Evolutionary conservation across 495 filamentous ascomycete species (phyloP).

Genomic region (Penicillium desertorum): DNA sequence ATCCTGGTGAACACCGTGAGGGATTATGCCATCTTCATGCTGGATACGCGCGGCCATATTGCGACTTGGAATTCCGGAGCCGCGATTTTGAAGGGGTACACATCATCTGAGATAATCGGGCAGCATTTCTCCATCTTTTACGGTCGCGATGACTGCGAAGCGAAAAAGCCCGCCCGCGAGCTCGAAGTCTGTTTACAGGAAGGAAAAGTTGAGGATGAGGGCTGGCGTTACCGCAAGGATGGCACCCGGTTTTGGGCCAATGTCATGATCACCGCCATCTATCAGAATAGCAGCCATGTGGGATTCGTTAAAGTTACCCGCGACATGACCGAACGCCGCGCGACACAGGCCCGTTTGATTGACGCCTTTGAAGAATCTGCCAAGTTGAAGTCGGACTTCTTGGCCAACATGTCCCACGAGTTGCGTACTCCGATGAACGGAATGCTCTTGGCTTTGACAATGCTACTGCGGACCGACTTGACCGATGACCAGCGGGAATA

Average conservation of each 20-base stretch:
- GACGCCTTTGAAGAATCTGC: slow-evolving; percentile 64
- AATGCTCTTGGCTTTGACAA: slow-evolving; percentile 72
- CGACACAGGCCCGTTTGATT: slow-evolving; percentile 56
- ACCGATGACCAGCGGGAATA: slow-evolving; percentile 69
- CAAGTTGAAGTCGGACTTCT: slow-evolving; percentile 64
- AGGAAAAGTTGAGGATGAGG: slow-evolving; percentile 62
- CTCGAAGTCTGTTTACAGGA: slow-evolving; percentile 58
- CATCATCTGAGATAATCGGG: slow-evolving; percentile 56
- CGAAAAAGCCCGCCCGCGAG: slow-evolving; percentile 55
- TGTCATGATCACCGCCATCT: slow-evolving; percentile 63
- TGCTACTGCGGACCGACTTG: slow-evolving; percentile 66
- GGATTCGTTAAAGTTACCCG: slow-evolving; percentile 67
- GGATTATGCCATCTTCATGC: slow-evolving; percentile 68
- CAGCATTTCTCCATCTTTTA: slow-evolving; percentile 66
- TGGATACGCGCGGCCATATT: slow-evolving; percentile 58
- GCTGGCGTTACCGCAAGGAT: slow-evolving; percentile 64
- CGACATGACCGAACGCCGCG: slow-evolving; percentile 61
- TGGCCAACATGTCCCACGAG: slow-evolving; percentile 87
- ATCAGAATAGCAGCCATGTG: slow-evolving; percentile 55
- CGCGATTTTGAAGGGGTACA: slow-evolving; percentile 59
- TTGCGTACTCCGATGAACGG: slow-evolving; percentile 79
- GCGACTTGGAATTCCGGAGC: slow-evolving; percentile 65
- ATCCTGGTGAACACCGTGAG: slow-evolving; percentile 63
- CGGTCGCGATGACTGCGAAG: slow-evolving; percentile 51
- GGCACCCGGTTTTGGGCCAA: slow-evolving; percentile 66